These are phyloP conservation scores for Dendrobium officinale DNA, from an alignment of 106 monocot species.

Conservation along the genomic window DNA sequence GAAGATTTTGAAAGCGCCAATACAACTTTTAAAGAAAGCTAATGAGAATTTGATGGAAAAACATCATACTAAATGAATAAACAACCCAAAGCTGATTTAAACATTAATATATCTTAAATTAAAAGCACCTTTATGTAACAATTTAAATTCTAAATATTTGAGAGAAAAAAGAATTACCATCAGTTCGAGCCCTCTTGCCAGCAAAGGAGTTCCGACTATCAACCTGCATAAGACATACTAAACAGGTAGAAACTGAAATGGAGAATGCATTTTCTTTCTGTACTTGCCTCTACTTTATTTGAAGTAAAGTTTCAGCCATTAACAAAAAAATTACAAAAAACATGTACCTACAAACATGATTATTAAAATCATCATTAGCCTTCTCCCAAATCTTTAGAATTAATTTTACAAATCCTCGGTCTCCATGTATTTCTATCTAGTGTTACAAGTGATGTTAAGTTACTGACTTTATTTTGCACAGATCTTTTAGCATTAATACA, in stretches of 20 bases:
- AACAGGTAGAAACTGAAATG: background rate
- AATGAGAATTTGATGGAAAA: background rate
- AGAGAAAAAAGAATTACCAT: background rate
- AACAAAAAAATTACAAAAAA: background rate
- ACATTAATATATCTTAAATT: background rate
- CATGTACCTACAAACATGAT: background rate
- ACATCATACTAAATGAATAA: too few species aligned
- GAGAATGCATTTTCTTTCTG: background rate
- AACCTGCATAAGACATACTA: background rate
- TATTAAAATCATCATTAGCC: background rate
- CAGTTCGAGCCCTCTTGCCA: constrained; percentile 1
- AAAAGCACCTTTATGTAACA: background rate
- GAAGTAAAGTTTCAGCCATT: background rate
- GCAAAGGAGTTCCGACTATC: constrained; percentile 9
- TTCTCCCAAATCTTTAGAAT: background rate
- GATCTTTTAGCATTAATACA: background rate
- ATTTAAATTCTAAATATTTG: background rate
- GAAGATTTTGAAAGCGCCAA: background rate
- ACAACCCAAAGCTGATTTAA: too few species aligned
- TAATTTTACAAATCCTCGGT: background rate
- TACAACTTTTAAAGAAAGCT: background rate
- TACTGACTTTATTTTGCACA: background rate
- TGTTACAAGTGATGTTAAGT: background rate
- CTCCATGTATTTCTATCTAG: background rate
- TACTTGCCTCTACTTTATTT: background rate